Conservation (phyloP, 345 rosid species). For the Cardamine occulta region DNA sequence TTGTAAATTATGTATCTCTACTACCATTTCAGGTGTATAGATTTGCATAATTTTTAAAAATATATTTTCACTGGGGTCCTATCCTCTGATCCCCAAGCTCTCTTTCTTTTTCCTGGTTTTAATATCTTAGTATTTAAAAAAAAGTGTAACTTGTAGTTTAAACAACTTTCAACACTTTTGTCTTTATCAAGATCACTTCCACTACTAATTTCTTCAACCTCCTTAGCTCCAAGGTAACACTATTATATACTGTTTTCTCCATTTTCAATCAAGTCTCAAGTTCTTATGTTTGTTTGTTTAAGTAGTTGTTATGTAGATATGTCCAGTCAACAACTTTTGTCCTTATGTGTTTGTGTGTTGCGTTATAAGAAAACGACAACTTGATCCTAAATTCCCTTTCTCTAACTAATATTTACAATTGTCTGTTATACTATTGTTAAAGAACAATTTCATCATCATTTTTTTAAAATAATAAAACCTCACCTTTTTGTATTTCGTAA, state of each 20-base stretch:
- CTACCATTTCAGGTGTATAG: constrained; percentile 31
- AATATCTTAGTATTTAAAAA: neutral
- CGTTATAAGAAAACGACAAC: constrained; percentile 35
- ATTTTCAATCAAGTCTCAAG: neutral
- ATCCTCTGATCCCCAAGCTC: constrained; percentile 42
- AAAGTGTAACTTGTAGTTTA: constrained; percentile 35
- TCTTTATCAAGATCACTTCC: constrained; percentile 36
- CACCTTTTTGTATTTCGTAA: neutral
- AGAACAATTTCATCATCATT: constrained; percentile 2
- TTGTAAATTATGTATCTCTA: neutral
- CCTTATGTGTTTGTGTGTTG: constrained; percentile 28
- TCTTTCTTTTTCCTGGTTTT: constrained; percentile 28
- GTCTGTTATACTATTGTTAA: constrained; percentile 25
- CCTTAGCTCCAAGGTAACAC: neutral
- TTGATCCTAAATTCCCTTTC: constrained; percentile 23
- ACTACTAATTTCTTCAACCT: neutral
- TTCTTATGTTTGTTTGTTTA: constrained; percentile 1
- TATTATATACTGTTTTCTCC: neutral
- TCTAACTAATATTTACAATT: constrained; percentile 35
- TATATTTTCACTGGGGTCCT: constrained; percentile 21
- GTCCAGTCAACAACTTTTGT: constrained; percentile 31
- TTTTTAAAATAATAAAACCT: neutral
- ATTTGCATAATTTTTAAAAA: constrained; percentile 1
- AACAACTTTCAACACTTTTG: constrained; percentile 38
- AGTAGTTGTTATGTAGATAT: constrained; percentile 40